Conservation (phyloP, 176 grass and related monocot species). For the Luzula sylvatica region DNA sequence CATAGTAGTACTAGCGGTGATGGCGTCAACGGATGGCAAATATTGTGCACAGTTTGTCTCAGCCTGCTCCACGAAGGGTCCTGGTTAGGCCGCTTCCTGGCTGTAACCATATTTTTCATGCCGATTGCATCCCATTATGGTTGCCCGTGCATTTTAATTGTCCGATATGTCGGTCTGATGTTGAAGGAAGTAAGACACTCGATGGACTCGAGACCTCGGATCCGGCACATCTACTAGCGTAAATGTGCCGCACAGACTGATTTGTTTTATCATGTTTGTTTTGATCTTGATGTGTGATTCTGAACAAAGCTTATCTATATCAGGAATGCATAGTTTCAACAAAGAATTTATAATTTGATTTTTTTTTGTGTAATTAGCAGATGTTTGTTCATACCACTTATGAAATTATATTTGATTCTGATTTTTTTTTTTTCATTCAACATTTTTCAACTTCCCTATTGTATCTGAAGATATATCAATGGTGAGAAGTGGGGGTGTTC, state of each 20-base stretch:
- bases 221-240: neutral
- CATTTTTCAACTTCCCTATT: no score
- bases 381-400: no score
- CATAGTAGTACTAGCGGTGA: neutral
- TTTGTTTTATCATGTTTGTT: no score
- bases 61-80: neutral
- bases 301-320: no score
- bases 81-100: constrained; percentile 3
- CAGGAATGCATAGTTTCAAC: no score
- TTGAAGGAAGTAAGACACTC: neutral
- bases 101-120: constrained; percentile 18
- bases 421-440: no score
- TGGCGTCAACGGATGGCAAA: neutral
- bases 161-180: constrained; percentile 6
- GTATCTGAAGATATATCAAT: no score
- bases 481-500: no score
- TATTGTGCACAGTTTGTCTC: constrained; percentile 10
- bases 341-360: no score
- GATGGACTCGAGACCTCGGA: neutral
- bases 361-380: no score
- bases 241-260: neutral
- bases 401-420: no score
- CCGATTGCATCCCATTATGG: constrained; percentile 8
- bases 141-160: constrained; percentile 7
- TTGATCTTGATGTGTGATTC: no score